Base-by-base conservation (phyloP, 148 eudicot genomes). In the Euryodendron excelsum region DNA sequence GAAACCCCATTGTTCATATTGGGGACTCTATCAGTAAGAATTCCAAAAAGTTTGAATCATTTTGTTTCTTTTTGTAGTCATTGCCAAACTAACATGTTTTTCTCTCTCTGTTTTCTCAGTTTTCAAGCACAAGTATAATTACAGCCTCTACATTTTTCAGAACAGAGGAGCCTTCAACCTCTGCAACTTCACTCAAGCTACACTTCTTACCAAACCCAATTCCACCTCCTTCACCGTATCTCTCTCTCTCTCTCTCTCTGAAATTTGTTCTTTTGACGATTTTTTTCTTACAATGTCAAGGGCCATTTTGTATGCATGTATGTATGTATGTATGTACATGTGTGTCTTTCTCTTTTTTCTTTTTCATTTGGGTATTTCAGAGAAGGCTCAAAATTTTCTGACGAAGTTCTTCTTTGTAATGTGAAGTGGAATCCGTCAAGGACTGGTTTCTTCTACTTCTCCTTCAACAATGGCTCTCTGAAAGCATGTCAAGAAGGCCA, bases 401-500 rank as follows among this genome's bases (percentile, higher is more conserved):
- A n/a, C n/a, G n/a, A n/a, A n/a, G n/a, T n/a, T n/a, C n/a, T n/a
- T n/a, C n/a, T 77, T 33, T 48, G n/a, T 31, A 25, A 41, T 37
- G 77, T 66, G 36, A 69, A 94, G 98, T 94, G 97, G 98, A 92
- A 86, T 82, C 91, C 93, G 76, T 91, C 98, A 69, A 83, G 98
- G 72, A 88, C 80, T 0, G 98, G 97, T 0, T 53, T 70, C 78
- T 94, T 89, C 89, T 94, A 89, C 90, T 92, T 91, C 82, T 77
- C 93, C 62, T 91, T 94, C 88, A 84, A 83, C 91, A 88, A 94
- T 44, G 93, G 88, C 52, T 84, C 93, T 12, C 75, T 31, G 77
- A 79, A 77, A 31, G 85, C 89, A 12, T 94, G 98, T 78, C 69
- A 88, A 44, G 75, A 85, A 47, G 93, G 93, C 41, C 89, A 90